Base-by-base conservation (phyloP, 148 eudicot genomes). In the Camellia sinensis region DNA sequence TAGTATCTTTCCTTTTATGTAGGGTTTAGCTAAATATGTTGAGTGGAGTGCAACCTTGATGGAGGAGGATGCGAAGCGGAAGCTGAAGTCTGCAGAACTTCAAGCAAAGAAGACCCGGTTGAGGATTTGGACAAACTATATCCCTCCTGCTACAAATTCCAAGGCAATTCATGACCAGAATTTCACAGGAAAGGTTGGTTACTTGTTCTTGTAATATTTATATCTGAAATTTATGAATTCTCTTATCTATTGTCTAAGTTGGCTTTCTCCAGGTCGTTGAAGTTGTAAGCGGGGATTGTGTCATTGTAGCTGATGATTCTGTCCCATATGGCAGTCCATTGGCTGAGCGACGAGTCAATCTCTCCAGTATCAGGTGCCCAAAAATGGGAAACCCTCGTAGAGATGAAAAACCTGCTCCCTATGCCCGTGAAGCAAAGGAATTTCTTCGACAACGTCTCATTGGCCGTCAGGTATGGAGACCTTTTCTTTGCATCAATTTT, bases 381-480 rank as follows among this genome's bases (percentile, higher is more conserved):
- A 94, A 91, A 81, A 83, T 96, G 84, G 97, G 95, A 22, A 89
- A 92, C 80, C 92, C 97, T 60, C 91, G 90, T 71, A 90, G 84
- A 60, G 90, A 84, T 65, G 85, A 89, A 64, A 87, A 85, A 73
- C 91, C 93, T 67, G 91, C 90, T 44, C 81, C 88, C 50, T 90
- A 87, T 86, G 98, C 99, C 78, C 94, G 95, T 65, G 99, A 94
- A 69, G 95, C 99, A 19, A 94, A 90, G 84, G 99, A 97, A 75
- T 88, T 94, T 53, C 87, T 97, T 63, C 93, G 98, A 74, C 84
- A 87, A 72, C 89, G 92, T 67, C 87, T 97, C 37, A 90, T 97
- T 77, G 99, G 98, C 67, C 95, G 88, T 71, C 98, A 94, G 86
- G 99, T 97, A 85, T 45, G 78, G 41, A 40, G 22, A 5, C 18